These are phyloP conservation scores for Aspergillus pseudoviridinutans DNA, from an alignment of 2,329 filamentous ascomycete genomes.

Conservation along the genomic window DNA sequence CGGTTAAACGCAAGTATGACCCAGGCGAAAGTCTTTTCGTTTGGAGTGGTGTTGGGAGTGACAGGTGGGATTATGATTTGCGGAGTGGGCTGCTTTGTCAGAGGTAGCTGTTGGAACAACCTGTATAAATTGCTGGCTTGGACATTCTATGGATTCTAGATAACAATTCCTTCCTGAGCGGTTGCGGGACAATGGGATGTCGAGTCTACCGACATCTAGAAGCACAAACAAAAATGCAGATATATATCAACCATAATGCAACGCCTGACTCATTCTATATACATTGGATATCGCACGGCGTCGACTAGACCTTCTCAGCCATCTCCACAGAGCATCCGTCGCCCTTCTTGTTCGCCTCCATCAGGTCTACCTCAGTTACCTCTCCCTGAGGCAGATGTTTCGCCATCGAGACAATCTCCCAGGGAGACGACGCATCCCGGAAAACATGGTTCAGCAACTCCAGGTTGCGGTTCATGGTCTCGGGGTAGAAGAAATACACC, in stretches of 20 bases:
- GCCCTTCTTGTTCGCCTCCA: not conserved
- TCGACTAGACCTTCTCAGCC: not conserved
- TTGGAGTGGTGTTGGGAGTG: slow-evolving; percentile 17
- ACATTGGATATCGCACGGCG: no score
- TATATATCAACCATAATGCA: not conserved
- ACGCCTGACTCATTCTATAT: no score
- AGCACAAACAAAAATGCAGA: not conserved
- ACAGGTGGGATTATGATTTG: slow-evolving; percentile 19
- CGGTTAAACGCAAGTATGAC: slow-evolving; percentile 27
- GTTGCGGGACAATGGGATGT: no score
- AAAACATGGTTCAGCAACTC: slow-evolving; percentile 67
- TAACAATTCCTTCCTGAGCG: no score
- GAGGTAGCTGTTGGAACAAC: no score
- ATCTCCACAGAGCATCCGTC: not conserved
- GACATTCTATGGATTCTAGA: no score
- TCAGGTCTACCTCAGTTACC: slow-evolving; percentile 11
- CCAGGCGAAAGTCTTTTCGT: slow-evolving; percentile 16
- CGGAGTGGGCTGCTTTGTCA: slow-evolving; percentile 13
- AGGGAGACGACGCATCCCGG: slow-evolving; percentile 13
- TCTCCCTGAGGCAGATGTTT: slow-evolving; percentile 19
- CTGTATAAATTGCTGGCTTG: no score
- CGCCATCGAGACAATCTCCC: slow-evolving; percentile 23
- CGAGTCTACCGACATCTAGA: not conserved
- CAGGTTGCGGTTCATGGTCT: slow-evolving; percentile 55
- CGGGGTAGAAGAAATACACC: slow-evolving; percentile 57